These are phyloP conservation scores for Rhododendron mucronatum DNA, from an alignment of 148 eudicot species.

Conservation along the genomic window DNA sequence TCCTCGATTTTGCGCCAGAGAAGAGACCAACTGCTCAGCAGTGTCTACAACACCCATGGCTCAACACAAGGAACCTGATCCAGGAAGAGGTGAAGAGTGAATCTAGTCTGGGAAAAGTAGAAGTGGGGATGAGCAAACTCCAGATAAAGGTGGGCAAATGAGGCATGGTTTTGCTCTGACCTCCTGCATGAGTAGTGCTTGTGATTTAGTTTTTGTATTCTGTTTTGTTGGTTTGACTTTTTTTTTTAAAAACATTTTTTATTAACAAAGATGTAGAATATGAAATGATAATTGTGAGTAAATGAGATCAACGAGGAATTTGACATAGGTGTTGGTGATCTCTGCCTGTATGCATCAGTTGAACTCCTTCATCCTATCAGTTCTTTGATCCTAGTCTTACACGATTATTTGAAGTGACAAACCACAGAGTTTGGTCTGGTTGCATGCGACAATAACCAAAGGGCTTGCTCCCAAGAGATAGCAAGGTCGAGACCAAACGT, in stretches of 20 bases:
- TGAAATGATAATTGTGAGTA: constrained; percentile 17
- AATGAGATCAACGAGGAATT: constrained; percentile 19
- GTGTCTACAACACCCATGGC: constrained; percentile 88
- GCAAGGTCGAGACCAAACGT: too few species aligned
- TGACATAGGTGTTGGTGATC: constrained; percentile 6
- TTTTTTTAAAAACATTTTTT: constrained; percentile 25
- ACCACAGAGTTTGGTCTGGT: too few species aligned
- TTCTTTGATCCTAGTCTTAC: background rate
- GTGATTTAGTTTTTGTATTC: constrained; percentile 6
- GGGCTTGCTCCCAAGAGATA: too few species aligned
- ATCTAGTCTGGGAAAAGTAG: constrained; percentile 32
- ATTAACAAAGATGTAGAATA: constrained; percentile 35
- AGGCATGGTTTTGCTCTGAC: constrained; percentile 12
- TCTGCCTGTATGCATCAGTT: background rate
- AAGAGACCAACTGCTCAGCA: constrained; percentile 90
- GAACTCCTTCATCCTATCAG: background rate
- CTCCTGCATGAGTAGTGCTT: constrained; percentile 19
- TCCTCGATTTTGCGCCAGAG: constrained; percentile 81
- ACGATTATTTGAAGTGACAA: background rate
- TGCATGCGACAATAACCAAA: too few species aligned
- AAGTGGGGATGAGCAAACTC: constrained; percentile 43
- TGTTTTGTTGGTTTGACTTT: constrained; percentile 12
- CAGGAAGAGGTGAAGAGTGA: constrained; percentile 27
- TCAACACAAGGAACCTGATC: constrained; percentile 30
- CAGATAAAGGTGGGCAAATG: constrained; percentile 41